Percentiles rank a stretch among this genome's conserved stretches.
Evolutionary conservation across 129 eudicot genomes (phyloP).

Genomic region (Logfia minima): DNA sequence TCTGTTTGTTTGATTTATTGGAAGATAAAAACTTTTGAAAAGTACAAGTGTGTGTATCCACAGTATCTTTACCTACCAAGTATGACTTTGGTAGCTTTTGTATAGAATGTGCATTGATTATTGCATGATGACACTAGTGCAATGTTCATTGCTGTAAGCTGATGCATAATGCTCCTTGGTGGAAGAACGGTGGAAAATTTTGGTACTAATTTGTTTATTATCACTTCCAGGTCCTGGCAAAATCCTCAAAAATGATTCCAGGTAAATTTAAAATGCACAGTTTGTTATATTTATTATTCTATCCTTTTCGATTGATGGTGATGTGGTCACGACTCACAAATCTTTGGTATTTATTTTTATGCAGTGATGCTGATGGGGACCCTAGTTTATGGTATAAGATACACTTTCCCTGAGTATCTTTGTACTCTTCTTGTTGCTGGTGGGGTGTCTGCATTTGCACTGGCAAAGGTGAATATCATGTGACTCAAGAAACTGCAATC

Average conservation of each 20-base stretch:
- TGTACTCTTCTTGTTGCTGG: conserved; percentile 96
- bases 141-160: background rate
- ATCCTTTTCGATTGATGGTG: background rate
- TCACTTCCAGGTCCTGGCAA: conserved; percentile 84
- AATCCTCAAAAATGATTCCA: conserved; percentile 99
- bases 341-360: conserved; percentile 10
- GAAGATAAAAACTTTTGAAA: too few species aligned
- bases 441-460: conserved; percentile 91
- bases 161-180: conserved; percentile 8
- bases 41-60: too few species aligned
- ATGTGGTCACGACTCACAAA: background rate
- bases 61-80: background rate
- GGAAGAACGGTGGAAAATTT: conserved; percentile 4
- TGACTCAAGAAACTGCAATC: background rate
- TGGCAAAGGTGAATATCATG: conserved; percentile 55
- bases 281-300: background rate
- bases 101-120: background rate
- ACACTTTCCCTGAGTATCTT: conserved; percentile 81
- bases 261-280: conserved; percentile 42
- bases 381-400: conserved; percentile 87
- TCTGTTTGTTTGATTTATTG: too few species aligned
- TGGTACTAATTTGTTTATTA: conserved; percentile 26
- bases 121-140: background rate
- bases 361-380: conserved; percentile 99
- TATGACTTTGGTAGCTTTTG: background rate